Conservation (phyloP, 1,284 basidiomycete species). For the Grifola frondosa region DNA sequence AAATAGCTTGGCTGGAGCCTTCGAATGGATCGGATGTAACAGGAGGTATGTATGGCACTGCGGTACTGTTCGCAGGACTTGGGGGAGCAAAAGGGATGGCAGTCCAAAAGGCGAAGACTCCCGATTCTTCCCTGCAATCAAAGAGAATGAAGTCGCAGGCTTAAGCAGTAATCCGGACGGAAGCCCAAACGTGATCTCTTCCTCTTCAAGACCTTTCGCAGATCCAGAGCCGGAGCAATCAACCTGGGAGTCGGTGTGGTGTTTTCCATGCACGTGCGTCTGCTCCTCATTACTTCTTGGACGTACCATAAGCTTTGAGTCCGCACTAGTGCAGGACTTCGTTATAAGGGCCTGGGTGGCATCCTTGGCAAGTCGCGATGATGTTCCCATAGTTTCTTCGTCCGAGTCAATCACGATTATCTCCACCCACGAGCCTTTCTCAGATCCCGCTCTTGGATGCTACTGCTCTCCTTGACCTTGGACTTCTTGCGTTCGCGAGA, state of each 20-base stretch:
- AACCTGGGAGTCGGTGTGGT: not conserved
- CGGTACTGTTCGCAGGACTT: not conserved
- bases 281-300: not conserved
- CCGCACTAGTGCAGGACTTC: slow-evolving; percentile 6
- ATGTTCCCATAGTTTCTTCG: slow-evolving; percentile 31
- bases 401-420: slow-evolving; percentile 65
- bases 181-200: slow-evolving; percentile 9
- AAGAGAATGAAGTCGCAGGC: not conserved
- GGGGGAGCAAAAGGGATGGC: slow-evolving; percentile 5
- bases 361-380: slow-evolving; percentile 28
- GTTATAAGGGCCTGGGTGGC: too few relatives aligned
- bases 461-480: slow-evolving; percentile 1
- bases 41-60: not conserved
- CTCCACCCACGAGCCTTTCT: slow-evolving; percentile 29
- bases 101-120: slow-evolving; percentile 9
- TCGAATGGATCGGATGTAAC: not conserved
- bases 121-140: not conserved
- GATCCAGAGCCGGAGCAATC: not conserved
- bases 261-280: not conserved
- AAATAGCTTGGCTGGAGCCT: slow-evolving; percentile 2
- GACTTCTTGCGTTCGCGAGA: slow-evolving; percentile 11
- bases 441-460: not conserved
- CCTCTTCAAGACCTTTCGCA: slow-evolving; percentile 1
- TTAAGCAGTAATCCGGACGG: not conserved
- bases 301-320: slow-evolving; percentile 2